Evolutionary conservation across 2,329 filamentous ascomycete genomes (phyloP).

Genomic region (Aspergillus uvarum): DNA sequence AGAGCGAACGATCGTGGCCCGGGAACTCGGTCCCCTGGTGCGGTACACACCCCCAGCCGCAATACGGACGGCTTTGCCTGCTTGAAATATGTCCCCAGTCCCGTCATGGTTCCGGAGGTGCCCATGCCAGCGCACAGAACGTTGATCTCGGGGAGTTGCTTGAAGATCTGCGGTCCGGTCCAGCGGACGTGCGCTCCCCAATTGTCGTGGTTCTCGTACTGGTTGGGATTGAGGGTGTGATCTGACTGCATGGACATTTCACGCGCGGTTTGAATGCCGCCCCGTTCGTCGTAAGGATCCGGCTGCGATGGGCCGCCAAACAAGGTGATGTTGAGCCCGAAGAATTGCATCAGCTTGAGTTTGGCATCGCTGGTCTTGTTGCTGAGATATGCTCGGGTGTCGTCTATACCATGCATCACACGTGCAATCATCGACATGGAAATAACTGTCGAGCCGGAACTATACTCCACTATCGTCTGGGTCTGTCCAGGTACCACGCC

Average conservation of each 20-base stretch:
- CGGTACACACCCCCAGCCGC: conserved; percentile 54
- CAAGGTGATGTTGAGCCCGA: conserved; percentile 58
- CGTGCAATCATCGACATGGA: conserved; percentile 59
- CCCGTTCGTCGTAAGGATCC: conserved; percentile 54
- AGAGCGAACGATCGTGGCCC: conserved; percentile 57
- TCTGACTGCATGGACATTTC: conserved; percentile 45
- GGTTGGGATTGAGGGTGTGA: conserved; percentile 53
- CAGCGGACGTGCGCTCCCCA: conserved; percentile 53
- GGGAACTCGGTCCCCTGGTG: conserved; percentile 57
- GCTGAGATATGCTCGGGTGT: conserved; percentile 57
- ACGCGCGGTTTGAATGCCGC: conserved; percentile 53
- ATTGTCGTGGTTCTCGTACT: conserved; percentile 55
- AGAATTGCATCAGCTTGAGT: conserved; percentile 59
- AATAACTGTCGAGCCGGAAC: conserved; percentile 62
- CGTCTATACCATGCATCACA: conserved; percentile 52
- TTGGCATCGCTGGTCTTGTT: conserved; percentile 59
- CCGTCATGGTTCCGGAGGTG: conserved; percentile 55
- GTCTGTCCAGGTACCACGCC: conserved; percentile 47
- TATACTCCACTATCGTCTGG: conserved; percentile 59
- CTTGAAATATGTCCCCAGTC: conserved; percentile 53
- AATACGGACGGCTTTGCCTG: conserved; percentile 43
- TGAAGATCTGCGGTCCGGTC: conserved; percentile 60
- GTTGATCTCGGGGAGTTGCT: conserved; percentile 57
- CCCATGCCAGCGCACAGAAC: conserved; percentile 59
- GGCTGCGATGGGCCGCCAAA: conserved; percentile 62